A percentile compares a stretch with the other conserved stretches of the same genome.
Evolutionary conservation across 805 yeast species (phyloP).

Genomic region (Kodamaea lidongshanica): DNA sequence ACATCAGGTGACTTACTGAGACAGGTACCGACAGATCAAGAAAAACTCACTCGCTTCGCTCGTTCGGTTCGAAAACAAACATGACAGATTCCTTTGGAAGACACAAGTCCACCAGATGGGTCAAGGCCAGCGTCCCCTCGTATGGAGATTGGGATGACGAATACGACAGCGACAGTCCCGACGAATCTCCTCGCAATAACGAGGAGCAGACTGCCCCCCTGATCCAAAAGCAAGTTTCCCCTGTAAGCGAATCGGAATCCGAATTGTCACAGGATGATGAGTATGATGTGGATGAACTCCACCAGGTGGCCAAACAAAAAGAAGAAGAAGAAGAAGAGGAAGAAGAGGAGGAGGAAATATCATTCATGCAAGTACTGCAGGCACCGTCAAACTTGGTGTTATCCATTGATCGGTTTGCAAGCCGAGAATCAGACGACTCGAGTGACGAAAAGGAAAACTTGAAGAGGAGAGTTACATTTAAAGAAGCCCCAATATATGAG

Average conservation of each 20-base stretch:
- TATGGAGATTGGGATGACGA: constrained; percentile 40
- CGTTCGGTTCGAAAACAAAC: no score
- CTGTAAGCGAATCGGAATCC: not conserved
- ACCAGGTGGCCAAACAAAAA: constrained; percentile 1
- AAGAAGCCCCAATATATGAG: constrained; percentile 2
- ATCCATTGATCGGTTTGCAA: constrained; percentile 26
- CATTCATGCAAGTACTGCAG: not conserved
- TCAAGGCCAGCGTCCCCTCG: constrained; percentile 35
- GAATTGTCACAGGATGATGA: no score
- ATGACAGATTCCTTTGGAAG: constrained; percentile 35
- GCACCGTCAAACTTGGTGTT: constrained; percentile 21
- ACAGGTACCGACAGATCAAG: no score
- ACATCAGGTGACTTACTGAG: no score
- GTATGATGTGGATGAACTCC: constrained; percentile 6
- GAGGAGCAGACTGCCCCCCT: not conserved
- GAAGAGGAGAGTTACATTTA: constrained; percentile 1
- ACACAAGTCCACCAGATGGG: constrained; percentile 41
- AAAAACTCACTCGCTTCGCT: no score
- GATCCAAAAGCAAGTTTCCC: not conserved
- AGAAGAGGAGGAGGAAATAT: not conserved
- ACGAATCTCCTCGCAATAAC: no score
- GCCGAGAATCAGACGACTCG: constrained; percentile 9
- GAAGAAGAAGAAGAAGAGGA: constrained; percentile 1
- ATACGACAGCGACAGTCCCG: constrained; percentile 5
- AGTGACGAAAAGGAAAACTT: constrained; percentile 12